Base-by-base conservation (phyloP, 2,329 filamentous ascomycete species). In the Fusarium brachygibbosum region DNA sequence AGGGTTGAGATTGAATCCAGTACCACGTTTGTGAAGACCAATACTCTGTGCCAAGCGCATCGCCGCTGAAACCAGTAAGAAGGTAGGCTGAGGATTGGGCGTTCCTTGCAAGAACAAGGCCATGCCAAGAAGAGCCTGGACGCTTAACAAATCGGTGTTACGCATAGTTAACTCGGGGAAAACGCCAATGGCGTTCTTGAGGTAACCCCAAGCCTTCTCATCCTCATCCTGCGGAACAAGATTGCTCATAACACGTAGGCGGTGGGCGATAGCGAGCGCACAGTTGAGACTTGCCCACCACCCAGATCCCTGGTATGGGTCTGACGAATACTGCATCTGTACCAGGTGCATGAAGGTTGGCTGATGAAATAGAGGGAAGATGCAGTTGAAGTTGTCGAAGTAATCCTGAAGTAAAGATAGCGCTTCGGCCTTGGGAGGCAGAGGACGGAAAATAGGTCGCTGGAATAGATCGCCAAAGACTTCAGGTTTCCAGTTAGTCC, bases 281-380 rank as follows among this genome's bases (percentile, higher is more conserved):
- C 97, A 91, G 74, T 99, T 99, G 74, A 99, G 85, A 79, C 94
- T 97, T 7, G 96, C 96, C 95, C 96, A 99, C 96, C 96, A 99
- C 5, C 96, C 96, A 8, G 94, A 97, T 29, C 95, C 94, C 77
- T 97, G 91, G 71, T 98, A 98, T 1, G 95, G 95, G 71, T 98
- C 93, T 50, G 90, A 84, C 1, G 94, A 97, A 79, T 98, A 99
- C 77, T 98, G 95, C 72, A 92, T 90, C 76, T 98, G 94, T 32
- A 98, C 94, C 7, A 98, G 85, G 76, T 98, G 94, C 93, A 98
- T 98, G 77, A 99, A 99, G 0, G 96, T 98, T 2, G 95, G 94
- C 78, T 98, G 94, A 79, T 99, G 96, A 76, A 97, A 99, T 6
- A 99, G 85, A 8, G 96, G 96, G 76, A 98, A 97, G 88, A 98